These are phyloP conservation scores for Serpula lacrymans DNA, from an alignment of 768 basidiomycete species.

Conservation along the genomic window DNA sequence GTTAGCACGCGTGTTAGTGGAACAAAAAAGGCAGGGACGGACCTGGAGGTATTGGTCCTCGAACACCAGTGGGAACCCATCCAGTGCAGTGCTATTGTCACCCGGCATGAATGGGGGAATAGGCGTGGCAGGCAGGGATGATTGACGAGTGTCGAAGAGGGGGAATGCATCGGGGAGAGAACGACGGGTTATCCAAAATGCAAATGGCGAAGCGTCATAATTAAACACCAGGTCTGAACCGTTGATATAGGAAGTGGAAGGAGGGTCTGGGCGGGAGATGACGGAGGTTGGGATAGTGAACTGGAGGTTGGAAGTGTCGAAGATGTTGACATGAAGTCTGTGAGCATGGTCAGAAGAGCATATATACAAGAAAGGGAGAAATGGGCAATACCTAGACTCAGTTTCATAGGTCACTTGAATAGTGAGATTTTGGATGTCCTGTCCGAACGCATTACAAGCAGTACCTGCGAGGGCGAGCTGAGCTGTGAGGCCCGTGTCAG, in stretches of 20 bases:
- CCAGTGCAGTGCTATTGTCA: constrained; percentile 53
- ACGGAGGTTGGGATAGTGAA: constrained; percentile 62
- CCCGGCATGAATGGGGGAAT: constrained; percentile 50
- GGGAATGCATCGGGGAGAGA: constrained; percentile 50
- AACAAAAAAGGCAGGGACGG: neutral
- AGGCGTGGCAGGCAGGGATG: constrained; percentile 59
- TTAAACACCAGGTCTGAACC: constrained; percentile 69
- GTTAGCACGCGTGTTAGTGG: neutral
- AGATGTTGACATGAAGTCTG: constrained; percentile 68
- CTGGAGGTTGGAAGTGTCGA: constrained; percentile 56
- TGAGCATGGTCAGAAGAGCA: neutral
- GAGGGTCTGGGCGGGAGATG: constrained; percentile 39
- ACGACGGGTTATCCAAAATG: constrained; percentile 77
- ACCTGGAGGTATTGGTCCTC: constrained; percentile 81
- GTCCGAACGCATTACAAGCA: constrained; percentile 65
- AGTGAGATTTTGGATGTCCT: constrained; percentile 55
- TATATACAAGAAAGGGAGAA: neutral
- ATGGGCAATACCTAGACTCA: constrained; percentile 37
- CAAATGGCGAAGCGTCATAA: constrained; percentile 60
- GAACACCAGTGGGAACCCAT: constrained; percentile 69
- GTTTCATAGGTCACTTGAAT: constrained; percentile 67
- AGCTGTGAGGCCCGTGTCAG: constrained; percentile 49
- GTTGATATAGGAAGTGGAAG: constrained; percentile 30
- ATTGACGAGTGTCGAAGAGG: constrained; percentile 67
- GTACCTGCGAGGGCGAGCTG: constrained; percentile 49